Evolutionary conservation across 495 filamentous ascomycete genomes (phyloP).

Genomic region (Filosporella fistucella): DNA sequence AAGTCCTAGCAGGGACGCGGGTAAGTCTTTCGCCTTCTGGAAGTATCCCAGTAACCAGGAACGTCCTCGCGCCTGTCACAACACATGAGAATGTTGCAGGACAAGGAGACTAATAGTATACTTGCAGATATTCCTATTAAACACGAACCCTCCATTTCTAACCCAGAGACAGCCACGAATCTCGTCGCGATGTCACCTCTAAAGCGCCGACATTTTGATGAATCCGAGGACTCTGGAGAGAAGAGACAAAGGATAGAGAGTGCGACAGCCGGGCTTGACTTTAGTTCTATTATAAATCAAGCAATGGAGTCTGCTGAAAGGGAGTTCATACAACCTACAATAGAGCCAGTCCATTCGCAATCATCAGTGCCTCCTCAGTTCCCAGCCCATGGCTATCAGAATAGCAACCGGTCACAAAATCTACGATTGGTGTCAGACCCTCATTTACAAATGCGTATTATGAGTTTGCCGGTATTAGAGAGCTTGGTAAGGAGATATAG

Average conservation of each 20-base stretch:
- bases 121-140: constrained; percentile 14
- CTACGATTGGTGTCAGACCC: constrained; percentile 21
- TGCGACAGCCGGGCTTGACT: no score
- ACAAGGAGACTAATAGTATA: neutral
- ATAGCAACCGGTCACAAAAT: no score
- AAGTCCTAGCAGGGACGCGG: no score
- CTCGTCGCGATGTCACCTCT: constrained; percentile 10
- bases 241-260: constrained; percentile 24
- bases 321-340: no score
- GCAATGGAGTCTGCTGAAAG: no score
- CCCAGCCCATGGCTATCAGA: no score
- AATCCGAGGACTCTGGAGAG: constrained; percentile 11
- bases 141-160: constrained; percentile 13
- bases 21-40: no score
- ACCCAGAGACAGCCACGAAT: neutral
- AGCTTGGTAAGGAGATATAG: constrained; percentile 51
- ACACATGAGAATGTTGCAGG: no score
- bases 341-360: neutral
- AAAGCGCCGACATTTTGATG: constrained; percentile 16
- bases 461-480: constrained; percentile 68
- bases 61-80: no score
- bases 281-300: no score
- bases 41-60: no score
- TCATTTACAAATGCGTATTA: constrained; percentile 51
- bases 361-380: neutral